Evolutionary conservation across 805 yeast genomes (phyloP).

Genomic region (Zygosaccharomyces bailii): DNA sequence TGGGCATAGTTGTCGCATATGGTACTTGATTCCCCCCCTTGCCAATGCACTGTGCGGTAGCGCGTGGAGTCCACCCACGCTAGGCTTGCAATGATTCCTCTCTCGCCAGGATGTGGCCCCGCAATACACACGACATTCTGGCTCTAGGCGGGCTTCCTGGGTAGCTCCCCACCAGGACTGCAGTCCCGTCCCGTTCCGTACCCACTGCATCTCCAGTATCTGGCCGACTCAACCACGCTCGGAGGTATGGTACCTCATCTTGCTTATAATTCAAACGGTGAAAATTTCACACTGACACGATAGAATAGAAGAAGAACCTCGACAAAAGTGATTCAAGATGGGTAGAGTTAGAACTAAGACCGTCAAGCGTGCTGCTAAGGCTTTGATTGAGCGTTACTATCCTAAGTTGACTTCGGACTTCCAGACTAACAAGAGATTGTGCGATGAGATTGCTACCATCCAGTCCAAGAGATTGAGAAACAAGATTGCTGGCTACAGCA

Average conservation of each 20-base stretch:
- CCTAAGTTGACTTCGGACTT: constrained; percentile 99
- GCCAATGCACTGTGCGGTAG: too few species aligned
- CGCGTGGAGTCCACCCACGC: too few species aligned
- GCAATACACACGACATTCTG: too few species aligned
- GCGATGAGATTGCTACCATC: constrained; percentile 97
- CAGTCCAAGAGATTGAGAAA: constrained; percentile 99
- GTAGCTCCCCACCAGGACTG: too few species aligned
- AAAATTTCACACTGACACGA: not conserved
- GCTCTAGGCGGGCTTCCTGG: too few species aligned
- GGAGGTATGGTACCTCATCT: not conserved
- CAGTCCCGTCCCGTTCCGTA: too few species aligned
- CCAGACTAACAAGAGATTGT: constrained; percentile 99
- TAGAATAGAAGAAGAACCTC: constrained; percentile 13
- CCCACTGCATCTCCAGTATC: too few species aligned
- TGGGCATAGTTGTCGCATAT: too few species aligned
- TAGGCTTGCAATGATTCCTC: too few species aligned
- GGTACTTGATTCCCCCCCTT: too few species aligned
- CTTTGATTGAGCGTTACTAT: constrained; percentile 98
- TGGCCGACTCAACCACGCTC: not conserved
- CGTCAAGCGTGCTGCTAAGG: constrained; percentile 99
- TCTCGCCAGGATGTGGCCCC: too few species aligned
- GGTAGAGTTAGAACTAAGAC: constrained; percentile 99
- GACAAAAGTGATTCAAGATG: constrained; percentile 33
- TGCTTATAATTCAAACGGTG: constrained; percentile 2
- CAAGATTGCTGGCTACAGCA: constrained; percentile 99